A percentile compares a stretch with the other conserved stretches of the same genome.
These are phyloP conservation scores for Mikania micrantha DNA, from an alignment of 129 eudicot genomes.

Conservation along the genomic window DNA sequence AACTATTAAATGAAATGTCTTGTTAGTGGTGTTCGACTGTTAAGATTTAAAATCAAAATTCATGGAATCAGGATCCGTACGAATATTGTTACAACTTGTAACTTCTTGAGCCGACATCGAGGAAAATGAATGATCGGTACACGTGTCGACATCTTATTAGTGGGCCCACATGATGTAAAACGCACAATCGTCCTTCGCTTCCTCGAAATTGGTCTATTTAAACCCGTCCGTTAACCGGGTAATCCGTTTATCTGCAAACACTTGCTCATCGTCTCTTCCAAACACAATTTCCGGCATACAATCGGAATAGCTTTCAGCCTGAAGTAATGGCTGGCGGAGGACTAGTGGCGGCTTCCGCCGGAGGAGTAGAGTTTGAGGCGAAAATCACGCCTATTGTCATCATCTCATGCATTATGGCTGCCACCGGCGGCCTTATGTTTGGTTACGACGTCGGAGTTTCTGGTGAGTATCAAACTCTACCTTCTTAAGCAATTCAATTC, in stretches of 20 bases:
- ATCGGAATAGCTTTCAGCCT: neutral
- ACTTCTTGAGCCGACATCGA: conserved; percentile 39
- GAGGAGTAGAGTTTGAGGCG: conserved; percentile 74
- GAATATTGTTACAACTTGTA: conserved; percentile 4
- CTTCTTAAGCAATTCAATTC: neutral
- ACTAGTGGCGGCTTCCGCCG: conserved; percentile 36
- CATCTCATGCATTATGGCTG: conserved; percentile 91
- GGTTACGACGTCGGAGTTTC: conserved; percentile 97
- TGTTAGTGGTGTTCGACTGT: too few relatives aligned
- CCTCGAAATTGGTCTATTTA: conserved; percentile 19
- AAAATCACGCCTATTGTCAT: conserved; percentile 85
- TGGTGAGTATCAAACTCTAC: conserved; percentile 29
- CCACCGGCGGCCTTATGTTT: conserved; percentile 96
- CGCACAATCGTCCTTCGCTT: neutral
- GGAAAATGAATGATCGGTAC: conserved; percentile 18
- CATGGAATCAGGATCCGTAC: neutral
- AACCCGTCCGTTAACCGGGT: conserved; percentile 12
- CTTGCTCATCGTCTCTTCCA: neutral
- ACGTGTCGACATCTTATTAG: conserved; percentile 18
- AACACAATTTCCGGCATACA: neutral
- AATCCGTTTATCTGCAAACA: neutral
- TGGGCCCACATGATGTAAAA: conserved; percentile 19
- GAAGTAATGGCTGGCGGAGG: conserved; percentile 76
- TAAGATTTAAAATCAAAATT: neutral
- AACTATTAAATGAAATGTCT: too few relatives aligned